Base-by-base conservation (phyloP, 495 filamentous ascomycete genomes). In the Opeltia flavorubescens region DNA sequence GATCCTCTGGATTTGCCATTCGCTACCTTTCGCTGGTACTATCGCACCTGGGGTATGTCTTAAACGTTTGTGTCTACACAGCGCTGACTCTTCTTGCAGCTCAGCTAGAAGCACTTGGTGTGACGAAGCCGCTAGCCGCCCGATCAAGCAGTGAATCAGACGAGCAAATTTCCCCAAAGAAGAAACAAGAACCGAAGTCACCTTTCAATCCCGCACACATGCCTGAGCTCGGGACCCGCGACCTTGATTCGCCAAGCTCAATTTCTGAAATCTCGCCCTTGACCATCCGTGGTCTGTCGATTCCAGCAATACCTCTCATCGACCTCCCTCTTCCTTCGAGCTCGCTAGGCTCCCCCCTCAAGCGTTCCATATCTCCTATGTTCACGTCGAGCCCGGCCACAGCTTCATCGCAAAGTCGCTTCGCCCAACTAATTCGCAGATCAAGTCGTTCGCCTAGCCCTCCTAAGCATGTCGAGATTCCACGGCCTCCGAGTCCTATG, bases 1-100 rank as follows among this genome's bases (percentile, higher is more conserved):
- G 66, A 69, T 49, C 62, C 66, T 18, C 48, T 63, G 4, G 66
- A 70, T 48, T 44, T 50, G 42, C 67, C 67, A 9, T 69, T 61
- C 38, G 63, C 54, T 7, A 62, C 55, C 11, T 64, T 68, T 46
- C 54, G 60, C 20, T 66, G 59, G 50, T 59, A 57, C 44, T 66
- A 60, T 41, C 59, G 55, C 13, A 58, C 38, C 17, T 53, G 46
- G 50, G 53, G 55, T 58, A 49, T 29, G 39, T 6, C 33, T n/a
- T 31, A 2, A 9, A 3, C 18, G 8, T 15, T 29, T 27, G 11
- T 8, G 18, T 25, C 1, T 15, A 11, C 9, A 1, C 7, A 42
- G 28, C 48, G 21, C 13, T 31, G 34, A 42, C 51, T 56, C 23
- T 31, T 24, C 29, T 18, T 5, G 25, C 28, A 56, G 54, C 50